A percentile compares a stretch with the other conserved stretches of the same genome.
These are phyloP conservation scores for Triticum turgidum DNA, from an alignment of 176 grass and related monocot species.

Conservation along the genomic window DNA sequence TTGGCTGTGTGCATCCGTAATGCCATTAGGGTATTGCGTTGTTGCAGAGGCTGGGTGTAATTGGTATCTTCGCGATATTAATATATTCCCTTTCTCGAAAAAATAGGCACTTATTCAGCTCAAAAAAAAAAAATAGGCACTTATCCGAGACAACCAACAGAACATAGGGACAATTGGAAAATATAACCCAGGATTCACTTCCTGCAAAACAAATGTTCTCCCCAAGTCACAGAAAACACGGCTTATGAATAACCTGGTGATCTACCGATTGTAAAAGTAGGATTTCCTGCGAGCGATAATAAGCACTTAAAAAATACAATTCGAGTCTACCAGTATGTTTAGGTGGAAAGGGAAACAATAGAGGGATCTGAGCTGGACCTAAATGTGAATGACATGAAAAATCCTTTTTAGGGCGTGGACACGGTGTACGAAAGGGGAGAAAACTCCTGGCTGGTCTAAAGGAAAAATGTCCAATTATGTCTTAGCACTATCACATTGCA, in stretches of 20 bases:
- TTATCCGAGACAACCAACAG: background rate
- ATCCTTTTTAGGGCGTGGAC: background rate
- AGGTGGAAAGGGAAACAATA: background rate
- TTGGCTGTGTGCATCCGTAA: too few relatives aligned
- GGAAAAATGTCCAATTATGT: background rate
- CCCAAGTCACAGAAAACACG: background rate
- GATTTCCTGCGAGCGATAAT: background rate
- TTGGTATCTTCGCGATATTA: too few relatives aligned
- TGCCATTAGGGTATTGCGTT: too few relatives aligned
- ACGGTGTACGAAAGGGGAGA: background rate
- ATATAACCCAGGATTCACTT: conserved; percentile 21
- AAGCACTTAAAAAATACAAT: background rate
- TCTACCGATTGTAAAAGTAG: background rate
- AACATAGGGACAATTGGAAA: background rate
- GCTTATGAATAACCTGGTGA: background rate
- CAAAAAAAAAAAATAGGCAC: background rate
- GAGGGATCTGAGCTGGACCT: background rate
- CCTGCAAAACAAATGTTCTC: background rate
- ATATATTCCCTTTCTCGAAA: too few relatives aligned
- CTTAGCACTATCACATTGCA: background rate
- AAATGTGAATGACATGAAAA: background rate
- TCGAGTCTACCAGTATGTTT: background rate
- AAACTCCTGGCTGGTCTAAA: background rate
- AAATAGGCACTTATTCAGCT: too few relatives aligned
- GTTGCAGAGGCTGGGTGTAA: too few relatives aligned